Percentiles rank a stretch among this genome's conserved stretches.
Evolutionary conservation across 805 yeast species (phyloP).

Genomic region (Myxozyma geophila): DNA sequence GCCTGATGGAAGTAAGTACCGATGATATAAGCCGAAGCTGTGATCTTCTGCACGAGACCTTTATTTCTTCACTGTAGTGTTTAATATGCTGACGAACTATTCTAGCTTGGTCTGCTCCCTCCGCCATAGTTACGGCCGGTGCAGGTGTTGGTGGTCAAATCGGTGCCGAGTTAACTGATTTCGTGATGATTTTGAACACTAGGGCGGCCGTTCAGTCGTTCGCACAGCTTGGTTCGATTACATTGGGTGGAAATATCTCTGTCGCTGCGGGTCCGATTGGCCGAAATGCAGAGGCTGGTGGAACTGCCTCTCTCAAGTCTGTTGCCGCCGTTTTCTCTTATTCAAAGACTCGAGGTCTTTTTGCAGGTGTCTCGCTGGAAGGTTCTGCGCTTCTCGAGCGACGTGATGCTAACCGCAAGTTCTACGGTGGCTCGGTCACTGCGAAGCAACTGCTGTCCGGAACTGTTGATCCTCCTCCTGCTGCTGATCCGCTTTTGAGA

Average conservation of each 20-base stretch:
- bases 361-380: constrained; percentile 96
- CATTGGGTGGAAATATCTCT: constrained; percentile 92
- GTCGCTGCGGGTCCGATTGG: constrained; percentile 98
- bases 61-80: too few species aligned
- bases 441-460: constrained; percentile 87
- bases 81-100: constrained; percentile 11
- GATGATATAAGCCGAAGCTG: not conserved
- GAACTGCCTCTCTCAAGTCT: constrained; percentile 82
- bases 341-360: constrained; percentile 93
- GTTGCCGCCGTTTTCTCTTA: constrained; percentile 92
- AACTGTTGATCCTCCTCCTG: constrained; percentile 89
- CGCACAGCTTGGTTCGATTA: constrained; percentile 91
- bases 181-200: constrained; percentile 87
- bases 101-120: constrained; percentile 89
- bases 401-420: constrained; percentile 94
- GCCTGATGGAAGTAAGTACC: constrained; percentile 69
- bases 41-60: not conserved
- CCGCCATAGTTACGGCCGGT: constrained; percentile 90
- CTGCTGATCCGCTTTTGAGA: constrained; percentile 83
- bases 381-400: constrained; percentile 97
- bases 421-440: constrained; percentile 85
- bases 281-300: constrained; percentile 96
- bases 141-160: constrained; percentile 99
- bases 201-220: constrained; percentile 89
- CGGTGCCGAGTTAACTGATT: constrained; percentile 95